Evolutionary conservation across 2,329 filamentous ascomycete genomes (phyloP).

Genomic region (Dothiorella sarmentorum): DNA sequence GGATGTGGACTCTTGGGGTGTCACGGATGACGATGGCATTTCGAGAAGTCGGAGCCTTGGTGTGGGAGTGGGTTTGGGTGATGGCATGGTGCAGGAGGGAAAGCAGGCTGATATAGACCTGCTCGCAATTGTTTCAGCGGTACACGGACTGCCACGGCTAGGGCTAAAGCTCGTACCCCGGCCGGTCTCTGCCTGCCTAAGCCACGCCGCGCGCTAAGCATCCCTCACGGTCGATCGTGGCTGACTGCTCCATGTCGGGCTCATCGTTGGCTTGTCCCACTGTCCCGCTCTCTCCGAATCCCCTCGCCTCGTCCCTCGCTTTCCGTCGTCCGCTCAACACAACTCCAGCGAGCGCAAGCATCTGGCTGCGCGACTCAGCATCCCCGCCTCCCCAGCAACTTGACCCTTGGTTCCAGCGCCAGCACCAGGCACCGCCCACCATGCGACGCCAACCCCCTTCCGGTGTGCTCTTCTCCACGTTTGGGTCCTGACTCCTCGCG

Average conservation of each 20-base stretch:
- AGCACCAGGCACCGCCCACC: not conserved
- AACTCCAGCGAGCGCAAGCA: too few species aligned
- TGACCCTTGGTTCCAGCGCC: constrained; percentile 8
- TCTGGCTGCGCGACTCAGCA: not conserved
- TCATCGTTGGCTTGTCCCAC: too few species aligned
- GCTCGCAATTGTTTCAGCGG: constrained; percentile 2
- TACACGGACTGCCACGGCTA: too few species aligned
- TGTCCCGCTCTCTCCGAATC: not conserved
- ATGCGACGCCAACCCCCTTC: not conserved
- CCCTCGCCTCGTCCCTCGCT: not conserved
- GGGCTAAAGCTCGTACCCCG: too few species aligned
- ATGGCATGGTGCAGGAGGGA: not conserved
- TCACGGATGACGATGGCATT: constrained; percentile 17
- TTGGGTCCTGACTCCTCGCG: not conserved
- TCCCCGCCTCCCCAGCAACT: not conserved
- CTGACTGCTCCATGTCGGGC: too few species aligned
- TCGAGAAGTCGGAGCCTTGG: not conserved
- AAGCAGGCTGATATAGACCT: not conserved
- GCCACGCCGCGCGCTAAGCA: too few species aligned
- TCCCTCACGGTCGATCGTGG: too few species aligned
- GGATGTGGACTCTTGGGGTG: not conserved
- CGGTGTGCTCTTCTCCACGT: too few species aligned
- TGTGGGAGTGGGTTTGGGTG: not conserved
- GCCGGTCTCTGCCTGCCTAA: too few species aligned
- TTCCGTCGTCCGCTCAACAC: too few species aligned